These are phyloP conservation scores for Hortiboletus campestris DNA, from an alignment of 768 basidiomycete genomes.

Conservation along the genomic window DNA sequence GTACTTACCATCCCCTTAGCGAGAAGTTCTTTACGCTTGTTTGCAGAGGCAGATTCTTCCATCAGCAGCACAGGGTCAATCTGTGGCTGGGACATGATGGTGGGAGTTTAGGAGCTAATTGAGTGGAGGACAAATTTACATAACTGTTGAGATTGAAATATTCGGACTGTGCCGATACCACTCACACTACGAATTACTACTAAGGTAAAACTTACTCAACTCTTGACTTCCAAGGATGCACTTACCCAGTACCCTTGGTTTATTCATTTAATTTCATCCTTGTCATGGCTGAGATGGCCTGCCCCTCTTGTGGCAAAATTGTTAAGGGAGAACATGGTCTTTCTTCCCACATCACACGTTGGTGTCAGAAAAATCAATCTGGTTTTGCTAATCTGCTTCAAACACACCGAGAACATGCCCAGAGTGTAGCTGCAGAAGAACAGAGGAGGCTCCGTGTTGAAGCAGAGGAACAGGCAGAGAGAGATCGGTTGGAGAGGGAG, in stretches of 20 bases:
- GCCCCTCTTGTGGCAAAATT: background rate
- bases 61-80: too few relatives aligned
- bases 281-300: background rate
- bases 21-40: background rate
- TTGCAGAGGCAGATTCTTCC: too few relatives aligned
- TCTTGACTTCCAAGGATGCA: too few relatives aligned
- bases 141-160: background rate
- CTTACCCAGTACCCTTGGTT: too few relatives aligned
- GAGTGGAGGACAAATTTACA: too few relatives aligned
- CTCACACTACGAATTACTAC: too few relatives aligned
- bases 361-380: background rate
- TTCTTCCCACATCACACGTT: background rate
- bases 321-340: conserved; percentile 2
- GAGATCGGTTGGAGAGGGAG: background rate
- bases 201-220: too few relatives aligned
- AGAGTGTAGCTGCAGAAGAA: background rate
- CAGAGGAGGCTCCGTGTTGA: background rate
- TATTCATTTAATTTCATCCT: too few relatives aligned
- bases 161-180: background rate
- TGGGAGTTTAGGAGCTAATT: too few relatives aligned
- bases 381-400: background rate
- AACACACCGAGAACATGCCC: background rate
- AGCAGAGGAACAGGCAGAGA: background rate
- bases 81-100: too few relatives aligned
- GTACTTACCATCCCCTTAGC: background rate